Conservation (phyloP, 2,329 filamentous ascomycete genomes). For the Plectosphaerella cucumerina region DNA sequence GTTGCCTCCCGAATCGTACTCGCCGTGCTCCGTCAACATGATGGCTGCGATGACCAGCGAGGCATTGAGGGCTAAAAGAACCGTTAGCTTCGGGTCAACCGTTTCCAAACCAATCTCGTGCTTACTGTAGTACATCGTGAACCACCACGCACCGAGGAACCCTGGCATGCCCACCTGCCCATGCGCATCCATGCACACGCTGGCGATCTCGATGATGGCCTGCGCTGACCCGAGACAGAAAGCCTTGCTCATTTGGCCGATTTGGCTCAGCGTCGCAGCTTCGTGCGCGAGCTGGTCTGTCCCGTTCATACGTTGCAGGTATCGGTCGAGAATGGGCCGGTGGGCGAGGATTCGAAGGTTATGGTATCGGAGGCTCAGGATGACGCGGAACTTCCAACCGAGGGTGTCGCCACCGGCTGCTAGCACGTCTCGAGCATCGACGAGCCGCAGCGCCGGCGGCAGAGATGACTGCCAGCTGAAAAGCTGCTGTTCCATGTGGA, state of each 20-base stretch:
- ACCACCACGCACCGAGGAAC: conserved; percentile 25
- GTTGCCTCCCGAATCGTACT: neutral
- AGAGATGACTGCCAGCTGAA: conserved; percentile 30
- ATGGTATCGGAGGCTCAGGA: conserved; percentile 28
- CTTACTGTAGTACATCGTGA: conserved; percentile 25
- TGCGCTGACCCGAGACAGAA: conserved; percentile 18
- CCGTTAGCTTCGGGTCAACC: neutral
- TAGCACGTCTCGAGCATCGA: conserved; percentile 16
- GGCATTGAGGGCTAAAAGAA: conserved; percentile 7
- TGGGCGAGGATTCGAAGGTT: conserved; percentile 26
- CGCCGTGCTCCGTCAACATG: conserved; percentile 5
- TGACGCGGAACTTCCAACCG: conserved; percentile 30
- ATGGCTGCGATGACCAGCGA: conserved; percentile 5
- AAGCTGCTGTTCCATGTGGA: conserved; percentile 33
- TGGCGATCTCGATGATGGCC: conserved; percentile 16
- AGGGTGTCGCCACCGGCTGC: conserved; percentile 10
- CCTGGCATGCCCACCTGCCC: conserved; percentile 6
- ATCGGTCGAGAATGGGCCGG: conserved; percentile 20
- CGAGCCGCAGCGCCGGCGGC: conserved; percentile 20
- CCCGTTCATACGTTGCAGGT: conserved; percentile 11
- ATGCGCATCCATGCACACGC: conserved; percentile 10
- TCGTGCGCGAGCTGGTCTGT: conserved; percentile 5
- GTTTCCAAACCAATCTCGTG: neutral
- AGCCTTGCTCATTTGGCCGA: conserved; percentile 14
- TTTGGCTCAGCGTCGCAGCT: conserved; percentile 12